Evolutionary conservation across 225 moss, liverwort and hornwort species (phyloP), one percentile per base, ranked within the genome.

Genomic region (Bryum argenteum): DNA sequence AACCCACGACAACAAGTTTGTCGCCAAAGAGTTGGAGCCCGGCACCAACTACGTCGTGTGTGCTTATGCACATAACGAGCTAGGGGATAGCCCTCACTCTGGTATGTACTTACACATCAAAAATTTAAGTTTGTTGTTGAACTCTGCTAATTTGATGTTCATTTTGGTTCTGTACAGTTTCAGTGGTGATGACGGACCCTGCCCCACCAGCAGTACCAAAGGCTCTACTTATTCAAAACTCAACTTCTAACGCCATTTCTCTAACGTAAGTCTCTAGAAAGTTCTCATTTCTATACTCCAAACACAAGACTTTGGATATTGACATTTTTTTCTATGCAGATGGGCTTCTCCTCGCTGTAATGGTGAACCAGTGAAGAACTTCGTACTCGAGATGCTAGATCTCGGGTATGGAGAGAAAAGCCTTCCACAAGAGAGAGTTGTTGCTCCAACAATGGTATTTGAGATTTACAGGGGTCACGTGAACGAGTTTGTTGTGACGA

Each of bases 331-430:
- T 47, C 17, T 43, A 14, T 23, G 66, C 67, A 78, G 82, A 33
- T 82, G 82, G 82, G 8, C 0, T 44, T 67, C 66, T 51, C 62
- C 78, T 23, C 43, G 8, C 9, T 51, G 50, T 17, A 82, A 82
- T 57, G 78, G 82, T 39, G 67, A 75, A 40, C 1, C 57, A 2
- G 66, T 75, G 10, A 16, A 42, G n/a, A 50, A 23, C 5, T 82
- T 75, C 37, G 14, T 11, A 0, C 63, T 82, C 15, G 78, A 82
- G 50, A 58, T 75, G 56, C 11, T 53, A 63, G 56, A 51, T 38
- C 67, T 79, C 20, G 82, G 82, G 26, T 82, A 79, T 68, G 82
- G 78, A 45, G 70, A 71, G 42, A 54, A 71, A 61, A 41, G 24
- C 22, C 58, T 78, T 10, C 61, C 55, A 13, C 10, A 69, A 16